Percentiles rank a stretch among this genome's conserved stretches.
Conservation (phyloP, 2,329 filamentous ascomycete genomes). For the Cladosporium sp. region DNA sequence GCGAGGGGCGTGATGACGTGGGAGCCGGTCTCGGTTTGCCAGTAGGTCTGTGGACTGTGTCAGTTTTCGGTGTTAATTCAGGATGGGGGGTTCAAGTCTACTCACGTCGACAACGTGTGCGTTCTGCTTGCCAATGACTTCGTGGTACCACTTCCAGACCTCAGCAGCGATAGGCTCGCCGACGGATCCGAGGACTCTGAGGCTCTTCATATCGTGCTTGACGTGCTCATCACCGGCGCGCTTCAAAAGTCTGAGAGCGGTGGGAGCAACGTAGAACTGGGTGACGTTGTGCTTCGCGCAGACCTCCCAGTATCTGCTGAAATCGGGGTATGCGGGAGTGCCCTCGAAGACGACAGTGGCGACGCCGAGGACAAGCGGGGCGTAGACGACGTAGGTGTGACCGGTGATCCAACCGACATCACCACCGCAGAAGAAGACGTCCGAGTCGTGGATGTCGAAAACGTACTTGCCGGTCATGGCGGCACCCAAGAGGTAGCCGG, state of each 20-base stretch:
- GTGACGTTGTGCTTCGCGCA: conserved; percentile 93
- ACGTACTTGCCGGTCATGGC: conserved; percentile 96
- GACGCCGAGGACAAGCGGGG: conserved; percentile 86
- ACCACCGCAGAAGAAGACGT: conserved; percentile 95
- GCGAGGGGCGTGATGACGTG: conserved; percentile 92
- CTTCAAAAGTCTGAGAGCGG: conserved; percentile 88
- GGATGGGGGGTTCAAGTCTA: conserved; percentile 24
- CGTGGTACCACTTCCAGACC: conserved; percentile 99
- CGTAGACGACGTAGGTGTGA: conserved; percentile 97
- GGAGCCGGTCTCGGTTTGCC: conserved; percentile 98
- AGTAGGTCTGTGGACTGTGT: conserved; percentile 71
- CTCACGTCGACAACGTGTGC: conserved; percentile 91
- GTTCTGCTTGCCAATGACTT: conserved; percentile 88
- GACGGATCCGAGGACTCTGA: conserved; percentile 88
- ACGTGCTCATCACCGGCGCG: conserved; percentile 92
- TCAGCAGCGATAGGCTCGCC: conserved; percentile 97
- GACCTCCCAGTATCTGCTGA: conserved; percentile 98
- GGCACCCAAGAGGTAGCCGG: conserved; percentile 88
- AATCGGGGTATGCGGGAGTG: conserved; percentile 94
- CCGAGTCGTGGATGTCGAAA: conserved; percentile 93
- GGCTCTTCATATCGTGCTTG: conserved; percentile 80
- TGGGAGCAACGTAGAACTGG: conserved; percentile 97
- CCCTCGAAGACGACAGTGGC: conserved; percentile 97
- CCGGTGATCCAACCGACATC: conserved; percentile 99
- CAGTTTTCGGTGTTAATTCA: conserved; percentile 11